phyloP scores from a whole-genome alignment of 2,329 filamentous ascomycete genomes.

The Fusarium sp. region DNA sequence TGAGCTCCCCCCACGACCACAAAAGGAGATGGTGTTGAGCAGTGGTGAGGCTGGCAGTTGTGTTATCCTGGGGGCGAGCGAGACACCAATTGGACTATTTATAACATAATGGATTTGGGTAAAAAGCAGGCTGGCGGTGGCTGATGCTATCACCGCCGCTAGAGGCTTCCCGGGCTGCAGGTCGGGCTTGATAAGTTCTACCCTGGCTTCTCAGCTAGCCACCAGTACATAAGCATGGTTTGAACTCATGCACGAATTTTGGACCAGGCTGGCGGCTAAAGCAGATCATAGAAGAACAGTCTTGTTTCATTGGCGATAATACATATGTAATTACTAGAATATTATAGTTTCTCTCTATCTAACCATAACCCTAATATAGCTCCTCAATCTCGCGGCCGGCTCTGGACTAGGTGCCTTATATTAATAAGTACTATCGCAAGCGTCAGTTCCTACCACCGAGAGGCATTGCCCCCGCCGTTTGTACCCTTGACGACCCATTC shows the following conservation, averaged over 20 bases:
- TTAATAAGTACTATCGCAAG: neutral
- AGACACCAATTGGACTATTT: neutral
- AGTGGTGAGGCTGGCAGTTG: neutral
- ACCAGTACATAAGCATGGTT: too few species aligned
- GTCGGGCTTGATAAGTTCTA: neutral
- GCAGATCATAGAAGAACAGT: too few species aligned
- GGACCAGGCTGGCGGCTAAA: too few species aligned
- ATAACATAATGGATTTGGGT: neutral
- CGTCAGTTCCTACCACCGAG: neutral
- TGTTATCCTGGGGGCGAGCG: neutral
- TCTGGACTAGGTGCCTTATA: neutral
- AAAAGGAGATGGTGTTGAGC: neutral
- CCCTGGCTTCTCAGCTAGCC: neutral
- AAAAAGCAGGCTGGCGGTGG: neutral
- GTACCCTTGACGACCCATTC: neutral
- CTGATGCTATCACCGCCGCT: neutral
- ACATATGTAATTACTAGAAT: too few species aligned
- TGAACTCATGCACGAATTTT: too few species aligned
- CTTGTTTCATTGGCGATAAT: too few species aligned
- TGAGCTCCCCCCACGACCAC: neutral
- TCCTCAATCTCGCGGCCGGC: neutral
- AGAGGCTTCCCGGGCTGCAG: neutral
- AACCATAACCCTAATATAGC: neutral
- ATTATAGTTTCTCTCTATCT: neutral
- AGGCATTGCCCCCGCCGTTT: neutral